These are phyloP conservation scores for Hypoxylon sp. DNA, from an alignment of 2,329 filamentous ascomycete species.

Conservation along the genomic window DNA sequence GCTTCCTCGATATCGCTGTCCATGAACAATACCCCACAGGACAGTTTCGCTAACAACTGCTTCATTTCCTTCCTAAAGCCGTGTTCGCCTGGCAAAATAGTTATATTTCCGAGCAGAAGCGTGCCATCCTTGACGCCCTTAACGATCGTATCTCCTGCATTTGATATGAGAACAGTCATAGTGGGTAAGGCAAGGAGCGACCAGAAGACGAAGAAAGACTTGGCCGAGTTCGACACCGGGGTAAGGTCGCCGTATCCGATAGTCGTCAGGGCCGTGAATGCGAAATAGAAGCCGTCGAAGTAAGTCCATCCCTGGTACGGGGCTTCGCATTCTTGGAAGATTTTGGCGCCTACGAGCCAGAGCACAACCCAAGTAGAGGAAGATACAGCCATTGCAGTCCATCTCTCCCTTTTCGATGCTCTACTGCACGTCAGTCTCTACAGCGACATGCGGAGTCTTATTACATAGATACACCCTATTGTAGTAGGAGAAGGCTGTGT, in stretches of 20 bases:
- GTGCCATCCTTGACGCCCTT: constrained; percentile 68
- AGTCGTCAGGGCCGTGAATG: constrained; percentile 84
- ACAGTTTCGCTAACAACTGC: constrained; percentile 57
- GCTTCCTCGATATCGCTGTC: constrained; percentile 54
- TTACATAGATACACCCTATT: neutral
- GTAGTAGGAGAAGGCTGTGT: neutral
- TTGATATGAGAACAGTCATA: constrained; percentile 87
- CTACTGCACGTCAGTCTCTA: constrained; percentile 51
- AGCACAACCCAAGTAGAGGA: constrained; percentile 76
- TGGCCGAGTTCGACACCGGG: constrained; percentile 81
- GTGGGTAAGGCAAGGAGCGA: constrained; percentile 86
- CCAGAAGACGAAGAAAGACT: constrained; percentile 95
- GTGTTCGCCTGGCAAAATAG: constrained; percentile 70
- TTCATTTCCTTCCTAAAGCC: constrained; percentile 62
- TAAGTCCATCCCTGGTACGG: constrained; percentile 75
- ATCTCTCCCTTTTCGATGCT: constrained; percentile 75
- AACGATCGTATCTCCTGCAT: constrained; percentile 87
- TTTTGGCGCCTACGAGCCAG: constrained; percentile 83
- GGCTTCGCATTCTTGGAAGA: constrained; percentile 72
- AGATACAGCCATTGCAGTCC: constrained; percentile 79
- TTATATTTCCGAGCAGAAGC: constrained; percentile 68
- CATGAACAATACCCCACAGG: constrained; percentile 58
- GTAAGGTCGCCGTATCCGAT: constrained; percentile 88
- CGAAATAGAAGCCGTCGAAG: constrained; percentile 86
- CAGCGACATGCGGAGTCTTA: neutral